Evolutionary conservation across 192 early-diverging fungal species (phyloP), one percentile per base, ranked within the genome.

Genomic region (Phycomyces nitens): DNA sequence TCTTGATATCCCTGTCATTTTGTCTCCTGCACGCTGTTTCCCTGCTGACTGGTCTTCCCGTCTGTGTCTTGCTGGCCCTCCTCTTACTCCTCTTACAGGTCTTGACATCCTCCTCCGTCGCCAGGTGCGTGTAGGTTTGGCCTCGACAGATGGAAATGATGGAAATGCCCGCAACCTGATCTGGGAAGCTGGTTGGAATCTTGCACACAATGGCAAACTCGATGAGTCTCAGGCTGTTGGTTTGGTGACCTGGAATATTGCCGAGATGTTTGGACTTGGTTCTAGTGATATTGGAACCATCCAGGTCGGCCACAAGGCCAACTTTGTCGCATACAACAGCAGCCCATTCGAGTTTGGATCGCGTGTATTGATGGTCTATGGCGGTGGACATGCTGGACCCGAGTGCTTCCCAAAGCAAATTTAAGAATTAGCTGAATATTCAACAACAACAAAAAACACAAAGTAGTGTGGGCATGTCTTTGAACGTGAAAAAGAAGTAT

Each of bases 231-330:
- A 89, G 24, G 86, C 88, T 29, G 79, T 92, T n/a, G 90, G 84
- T 2, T 74, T 84, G 39, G 82, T 92, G 20, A 87, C 88, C 50
- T 92, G 90, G 91, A 86, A 84, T 57, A 78, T 89, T 47, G 89
- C 84, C 18, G 70, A 87, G 24, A 86, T 88, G 40, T 79, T 87
- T 51, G 84, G 82, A 29, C 66, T 87, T n/a, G 16, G 50, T 18
- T 64, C 62, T 21, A 43, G 22, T 3, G 23, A 39, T 1, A 68
- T 42, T 41, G 71, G 67, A 21, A 40, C 47, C 1, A 24, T 65
- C 6, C 39, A 64, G 40, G 58, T 64, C 1, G 65, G 68, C 4
- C 52, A 42, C 2, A 69, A 75, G 16, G 76, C 85, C 3, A 75
- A 73, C 29, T 80, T 92, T 69, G 82, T 89, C 21, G 79, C 80